phyloP scores from a whole-genome alignment of 208 protist species.

The Wallacemonas sp. region DNA sequence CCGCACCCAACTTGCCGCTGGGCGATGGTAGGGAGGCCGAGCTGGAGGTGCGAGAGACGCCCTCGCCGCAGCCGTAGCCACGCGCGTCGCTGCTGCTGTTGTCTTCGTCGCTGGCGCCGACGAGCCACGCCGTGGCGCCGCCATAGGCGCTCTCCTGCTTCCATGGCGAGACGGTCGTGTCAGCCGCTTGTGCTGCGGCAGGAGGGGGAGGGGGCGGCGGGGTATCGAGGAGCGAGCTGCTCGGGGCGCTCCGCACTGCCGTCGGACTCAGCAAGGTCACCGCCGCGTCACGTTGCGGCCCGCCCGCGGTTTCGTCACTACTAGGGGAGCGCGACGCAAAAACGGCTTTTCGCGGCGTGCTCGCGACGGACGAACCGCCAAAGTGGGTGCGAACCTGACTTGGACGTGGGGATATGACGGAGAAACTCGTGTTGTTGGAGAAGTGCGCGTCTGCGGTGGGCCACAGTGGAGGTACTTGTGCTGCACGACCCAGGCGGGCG shows the following conservation, averaged over 20 bases:
- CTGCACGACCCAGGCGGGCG: not conserved
- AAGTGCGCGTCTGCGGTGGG: not conserved
- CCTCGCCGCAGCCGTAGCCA: slow-evolving; percentile 35
- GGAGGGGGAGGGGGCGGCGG: too few relatives aligned
- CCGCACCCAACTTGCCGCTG: not conserved
- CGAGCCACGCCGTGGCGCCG: slow-evolving; percentile 2
- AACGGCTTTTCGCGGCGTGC: not conserved
- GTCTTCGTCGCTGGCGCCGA: slow-evolving; percentile 8
- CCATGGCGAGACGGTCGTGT: not conserved
- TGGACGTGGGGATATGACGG: not conserved
- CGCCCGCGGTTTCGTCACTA: not conserved
- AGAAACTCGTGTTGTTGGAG: not conserved
- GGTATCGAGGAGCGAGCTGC: too few relatives aligned
- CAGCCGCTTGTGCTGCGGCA: not conserved
- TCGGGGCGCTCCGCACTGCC: too few relatives aligned
- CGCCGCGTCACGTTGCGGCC: too few relatives aligned
- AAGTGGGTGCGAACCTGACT: not conserved
- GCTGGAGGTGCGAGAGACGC: slow-evolving; percentile 25
- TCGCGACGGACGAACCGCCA: not conserved
- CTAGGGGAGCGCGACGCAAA: slow-evolving; percentile 4
- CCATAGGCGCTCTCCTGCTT: not conserved
- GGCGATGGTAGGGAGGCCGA: slow-evolving; percentile 2
- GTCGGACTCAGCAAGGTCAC: too few relatives aligned
- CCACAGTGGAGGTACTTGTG: not conserved
- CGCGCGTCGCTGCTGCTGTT: slow-evolving; percentile 20